phyloP scores from a whole-genome alignment of 257 asterid genomes.

The Ocimum tenuiflorum region DNA sequence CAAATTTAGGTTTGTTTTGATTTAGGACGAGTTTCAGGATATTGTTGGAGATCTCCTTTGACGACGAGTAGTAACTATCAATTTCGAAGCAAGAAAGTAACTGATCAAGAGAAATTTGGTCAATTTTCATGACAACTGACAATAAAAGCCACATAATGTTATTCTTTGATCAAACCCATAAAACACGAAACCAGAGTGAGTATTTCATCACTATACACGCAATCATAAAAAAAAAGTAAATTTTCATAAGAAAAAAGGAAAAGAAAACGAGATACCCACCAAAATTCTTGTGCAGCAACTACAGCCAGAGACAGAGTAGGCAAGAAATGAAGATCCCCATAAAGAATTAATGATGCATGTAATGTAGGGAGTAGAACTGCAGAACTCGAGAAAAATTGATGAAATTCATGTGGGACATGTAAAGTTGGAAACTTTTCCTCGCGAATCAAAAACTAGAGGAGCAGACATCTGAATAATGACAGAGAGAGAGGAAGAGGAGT shows the following conservation, averaged over 20 bases:
- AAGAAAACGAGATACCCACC: constrained; percentile 8
- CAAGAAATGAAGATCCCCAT: constrained; percentile 7
- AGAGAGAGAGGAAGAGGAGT: background rate
- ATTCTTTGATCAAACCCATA: too few species aligned
- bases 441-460: background rate
- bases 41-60: too few species aligned
- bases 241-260: background rate
- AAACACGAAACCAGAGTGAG: too few species aligned
- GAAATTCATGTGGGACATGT: background rate
- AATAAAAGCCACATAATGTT: background rate
- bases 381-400: background rate
- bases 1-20: too few species aligned
- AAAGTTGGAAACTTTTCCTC: background rate
- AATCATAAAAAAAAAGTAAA: too few species aligned
- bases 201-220: too few species aligned
- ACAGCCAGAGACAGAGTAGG: background rate
- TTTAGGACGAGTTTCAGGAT: too few species aligned
- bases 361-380: background rate
- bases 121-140: constrained; percentile 1
- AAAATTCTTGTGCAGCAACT: background rate
- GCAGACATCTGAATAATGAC: background rate
- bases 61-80: too few species aligned
- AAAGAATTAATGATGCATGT: constrained; percentile 6
- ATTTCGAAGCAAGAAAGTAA: constrained; percentile 1
- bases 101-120: constrained; percentile 9